Conservation (phyloP, 805 yeast species). For the Zygoascus bituminiphila region DNA sequence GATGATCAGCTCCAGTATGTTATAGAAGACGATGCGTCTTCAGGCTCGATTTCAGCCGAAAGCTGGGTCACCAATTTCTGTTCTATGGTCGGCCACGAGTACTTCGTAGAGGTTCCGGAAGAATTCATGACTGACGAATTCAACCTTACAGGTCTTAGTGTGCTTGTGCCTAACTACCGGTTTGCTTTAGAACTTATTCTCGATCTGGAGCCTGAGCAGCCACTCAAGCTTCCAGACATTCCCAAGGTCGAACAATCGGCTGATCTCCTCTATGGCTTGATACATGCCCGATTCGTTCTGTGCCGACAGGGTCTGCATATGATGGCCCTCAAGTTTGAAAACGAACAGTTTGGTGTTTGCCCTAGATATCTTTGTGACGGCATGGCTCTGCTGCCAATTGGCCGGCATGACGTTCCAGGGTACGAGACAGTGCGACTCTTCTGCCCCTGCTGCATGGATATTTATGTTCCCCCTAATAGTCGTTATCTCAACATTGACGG, state of each 20-base stretch:
- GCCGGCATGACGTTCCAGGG: slow-evolving; percentile 85
- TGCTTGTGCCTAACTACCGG: slow-evolving; percentile 81
- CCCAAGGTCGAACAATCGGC: slow-evolving; percentile 84
- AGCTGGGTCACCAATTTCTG: slow-evolving; percentile 83
- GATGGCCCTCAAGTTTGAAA: slow-evolving; percentile 83
- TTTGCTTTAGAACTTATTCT: slow-evolving; percentile 87
- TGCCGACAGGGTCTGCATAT: slow-evolving; percentile 84
- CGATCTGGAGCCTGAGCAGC: slow-evolving; percentile 64
- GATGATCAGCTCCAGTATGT: slow-evolving; percentile 6
- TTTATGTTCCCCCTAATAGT: slow-evolving; percentile 81
- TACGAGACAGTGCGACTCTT: slow-evolving; percentile 84
- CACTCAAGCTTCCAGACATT: slow-evolving; percentile 54
- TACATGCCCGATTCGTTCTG: slow-evolving; percentile 85
- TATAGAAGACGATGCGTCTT: slow-evolving; percentile 12
- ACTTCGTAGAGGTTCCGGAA: slow-evolving; percentile 82
- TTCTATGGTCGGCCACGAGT: slow-evolving; percentile 74
- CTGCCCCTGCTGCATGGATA: slow-evolving; percentile 91
- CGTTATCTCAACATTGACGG: slow-evolving; percentile 88
- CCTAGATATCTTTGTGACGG: slow-evolving; percentile 86
- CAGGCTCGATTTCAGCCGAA: slow-evolving; percentile 38
- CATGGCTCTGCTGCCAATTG: slow-evolving; percentile 85
- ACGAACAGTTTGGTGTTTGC: slow-evolving; percentile 83
- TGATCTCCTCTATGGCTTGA: slow-evolving; percentile 83
- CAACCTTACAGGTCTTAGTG: slow-evolving; percentile 81
- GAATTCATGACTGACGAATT: slow-evolving; percentile 96